Evolutionary conservation across 2,329 filamentous ascomycete species (phyloP).

Genomic region (Neonectria hederae): DNA sequence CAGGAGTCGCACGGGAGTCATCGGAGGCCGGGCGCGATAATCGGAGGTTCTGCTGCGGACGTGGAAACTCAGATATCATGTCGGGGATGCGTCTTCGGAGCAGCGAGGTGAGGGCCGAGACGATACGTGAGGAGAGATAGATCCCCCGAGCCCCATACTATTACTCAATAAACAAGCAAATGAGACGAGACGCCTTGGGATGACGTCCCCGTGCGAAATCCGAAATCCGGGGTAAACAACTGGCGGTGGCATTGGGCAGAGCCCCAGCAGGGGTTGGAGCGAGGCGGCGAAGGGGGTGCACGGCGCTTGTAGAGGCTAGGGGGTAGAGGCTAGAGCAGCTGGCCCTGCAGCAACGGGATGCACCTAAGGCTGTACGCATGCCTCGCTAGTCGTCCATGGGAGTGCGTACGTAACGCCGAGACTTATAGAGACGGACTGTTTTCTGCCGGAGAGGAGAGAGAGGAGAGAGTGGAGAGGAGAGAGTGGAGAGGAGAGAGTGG

Average conservation of each 20-base stretch:
- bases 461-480: too few species aligned
- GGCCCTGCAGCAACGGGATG: conserved; percentile 17
- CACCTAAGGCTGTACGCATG: conserved; percentile 12
- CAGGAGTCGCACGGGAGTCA: conserved; percentile 1
- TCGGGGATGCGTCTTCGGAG: background rate
- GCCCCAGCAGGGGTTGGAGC: background rate
- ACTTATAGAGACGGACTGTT: background rate
- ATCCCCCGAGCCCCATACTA: background rate
- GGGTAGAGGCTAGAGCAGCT: background rate
- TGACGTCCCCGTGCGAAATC: background rate
- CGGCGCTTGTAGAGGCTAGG: conserved; percentile 3
- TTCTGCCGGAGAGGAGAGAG: background rate
- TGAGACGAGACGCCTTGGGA: background rate
- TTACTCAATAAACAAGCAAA: background rate
- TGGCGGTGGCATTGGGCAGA: conserved; percentile 7
- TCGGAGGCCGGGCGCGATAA: background rate
- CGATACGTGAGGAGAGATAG: background rate
- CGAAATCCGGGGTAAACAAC: conserved; percentile 7
- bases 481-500: too few species aligned
- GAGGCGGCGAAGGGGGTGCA: conserved; percentile 1
- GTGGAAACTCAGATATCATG: background rate
- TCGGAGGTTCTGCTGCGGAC: background rate
- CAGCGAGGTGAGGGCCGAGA: conserved; percentile 8
- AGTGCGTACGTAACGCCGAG: conserved; percentile 14
- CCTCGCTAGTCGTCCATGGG: conserved; percentile 10